Conservation (phyloP, 768 basidiomycete genomes). For the Sarcodon aspratus region DNA sequence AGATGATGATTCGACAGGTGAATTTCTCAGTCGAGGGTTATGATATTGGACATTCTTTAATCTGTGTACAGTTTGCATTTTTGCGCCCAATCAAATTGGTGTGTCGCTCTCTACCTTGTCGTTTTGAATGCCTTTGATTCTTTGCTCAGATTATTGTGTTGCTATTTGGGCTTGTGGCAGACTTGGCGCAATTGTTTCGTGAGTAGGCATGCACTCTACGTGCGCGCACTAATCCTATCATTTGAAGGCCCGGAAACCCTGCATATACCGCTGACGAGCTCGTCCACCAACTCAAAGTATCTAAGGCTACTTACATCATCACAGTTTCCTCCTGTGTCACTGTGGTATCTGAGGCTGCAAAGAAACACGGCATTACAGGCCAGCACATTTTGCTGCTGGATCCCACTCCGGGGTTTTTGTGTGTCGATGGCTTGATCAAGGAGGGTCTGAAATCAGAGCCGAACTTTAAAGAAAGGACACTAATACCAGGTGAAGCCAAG, state of each 20-base stretch:
- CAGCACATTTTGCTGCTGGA: slow-evolving; percentile 14
- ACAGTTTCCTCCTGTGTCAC: slow-evolving; percentile 12
- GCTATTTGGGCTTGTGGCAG: slow-evolving; percentile 33
- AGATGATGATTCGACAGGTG: slow-evolving; percentile 21
- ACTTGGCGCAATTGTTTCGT: slow-evolving; percentile 48
- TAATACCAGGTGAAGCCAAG: slow-evolving; percentile 49
- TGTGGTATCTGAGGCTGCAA: slow-evolving; percentile 12
- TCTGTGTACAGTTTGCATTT: slow-evolving; percentile 38
- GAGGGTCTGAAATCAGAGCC: slow-evolving; percentile 29
- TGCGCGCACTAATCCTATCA: not conserved
- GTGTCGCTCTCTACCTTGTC: not conserved
- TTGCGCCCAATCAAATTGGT: slow-evolving; percentile 56
- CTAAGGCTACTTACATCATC: slow-evolving; percentile 14
- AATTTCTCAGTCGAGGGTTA: slow-evolving; percentile 36
- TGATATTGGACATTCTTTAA: not conserved
- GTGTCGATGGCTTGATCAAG: slow-evolving; percentile 37
- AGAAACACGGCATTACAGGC: slow-evolving; percentile 10
- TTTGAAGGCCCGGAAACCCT: slow-evolving; percentile 18
- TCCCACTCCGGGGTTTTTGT: not conserved
- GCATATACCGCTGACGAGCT: slow-evolving; percentile 19
- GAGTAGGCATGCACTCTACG: slow-evolving; percentile 13
- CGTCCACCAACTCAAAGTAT: slow-evolving; percentile 16
- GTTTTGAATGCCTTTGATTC: not conserved
- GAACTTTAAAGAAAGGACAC: slow-evolving; percentile 35
- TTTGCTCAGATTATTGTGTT: slow-evolving; percentile 12